Conservation (phyloP, 2,329 filamentous ascomycete species). For the Fusarium compactum region DNA sequence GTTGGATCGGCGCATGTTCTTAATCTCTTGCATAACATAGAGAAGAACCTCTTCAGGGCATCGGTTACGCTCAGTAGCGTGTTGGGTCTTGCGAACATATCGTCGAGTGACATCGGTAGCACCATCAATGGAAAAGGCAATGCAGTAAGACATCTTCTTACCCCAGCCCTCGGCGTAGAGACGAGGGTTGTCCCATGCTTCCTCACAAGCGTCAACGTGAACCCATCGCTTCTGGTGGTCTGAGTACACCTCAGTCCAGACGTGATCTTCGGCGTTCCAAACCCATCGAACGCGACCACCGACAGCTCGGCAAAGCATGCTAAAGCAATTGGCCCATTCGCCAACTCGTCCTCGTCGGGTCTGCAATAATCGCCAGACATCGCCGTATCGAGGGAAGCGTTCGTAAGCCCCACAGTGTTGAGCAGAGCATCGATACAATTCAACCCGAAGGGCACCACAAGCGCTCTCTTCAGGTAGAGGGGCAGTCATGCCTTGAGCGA, state of each 20-base stretch:
- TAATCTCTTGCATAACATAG: constrained; percentile 93
- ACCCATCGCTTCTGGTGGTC: constrained; percentile 94
- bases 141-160: constrained; percentile 96
- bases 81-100: constrained; percentile 77
- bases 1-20: constrained; percentile 83
- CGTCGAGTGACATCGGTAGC: constrained; percentile 74
- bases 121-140: constrained; percentile 94
- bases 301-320: constrained; percentile 95
- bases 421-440: constrained; percentile 89
- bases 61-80: constrained; percentile 79
- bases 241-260: constrained; percentile 98
- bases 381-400: constrained; percentile 92
- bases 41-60: constrained; percentile 91
- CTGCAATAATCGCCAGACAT: constrained; percentile 92
- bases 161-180: constrained; percentile 96
- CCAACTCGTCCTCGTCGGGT: constrained; percentile 87
- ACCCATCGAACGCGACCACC: constrained; percentile 95
- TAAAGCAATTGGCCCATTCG: constrained; percentile 99
- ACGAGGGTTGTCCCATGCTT: constrained; percentile 92
- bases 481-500: constrained; percentile 83
- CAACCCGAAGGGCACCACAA: constrained; percentile 86
- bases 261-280: constrained; percentile 97
- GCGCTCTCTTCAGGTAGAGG: constrained; percentile 91
- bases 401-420: constrained; percentile 81
- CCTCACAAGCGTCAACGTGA: constrained; percentile 96